Evolutionary conservation across 805 yeast species (phyloP).

Genomic region (Starmerella sp.): DNA sequence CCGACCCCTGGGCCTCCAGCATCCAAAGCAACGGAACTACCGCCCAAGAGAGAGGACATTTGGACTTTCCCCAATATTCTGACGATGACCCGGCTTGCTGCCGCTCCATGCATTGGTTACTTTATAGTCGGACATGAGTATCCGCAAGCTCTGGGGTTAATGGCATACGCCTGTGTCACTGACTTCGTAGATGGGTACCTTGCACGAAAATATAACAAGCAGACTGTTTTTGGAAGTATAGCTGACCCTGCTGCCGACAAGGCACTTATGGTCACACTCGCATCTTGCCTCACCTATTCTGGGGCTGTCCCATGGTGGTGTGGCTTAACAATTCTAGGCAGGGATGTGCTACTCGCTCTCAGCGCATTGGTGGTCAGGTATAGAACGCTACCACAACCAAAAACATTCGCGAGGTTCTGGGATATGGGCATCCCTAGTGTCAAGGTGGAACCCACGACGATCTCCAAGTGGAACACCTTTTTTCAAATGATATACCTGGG

Average conservation of each 20-base stretch:
- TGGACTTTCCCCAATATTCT: slow-evolving; percentile 80
- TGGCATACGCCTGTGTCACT: slow-evolving; percentile 77
- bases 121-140: slow-evolving; percentile 55
- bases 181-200: slow-evolving; percentile 87
- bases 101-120: slow-evolving; percentile 80
- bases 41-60: slow-evolving; percentile 37
- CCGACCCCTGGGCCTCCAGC: not conserved
- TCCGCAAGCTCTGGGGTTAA: slow-evolving; percentile 55
- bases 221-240: slow-evolving; percentile 77
- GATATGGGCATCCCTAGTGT: slow-evolving; percentile 74
- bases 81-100: slow-evolving; percentile 65
- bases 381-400: slow-evolving; percentile 62
- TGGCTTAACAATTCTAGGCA: slow-evolving; percentile 60
- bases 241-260: slow-evolving; percentile 96
- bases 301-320: slow-evolving; percentile 53
- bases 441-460: slow-evolving; percentile 73
- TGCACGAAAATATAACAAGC: slow-evolving; percentile 68
- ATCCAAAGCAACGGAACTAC: not conserved
- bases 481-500: slow-evolving; percentile 87
- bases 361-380: slow-evolving; percentile 66
- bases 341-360: slow-evolving; percentile 64
- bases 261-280: slow-evolving; percentile 73
- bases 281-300: slow-evolving; percentile 59
- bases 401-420: slow-evolving; percentile 58
- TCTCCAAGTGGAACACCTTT: slow-evolving; percentile 82